Conservation (phyloP, 441 rosid species). For the Syzygium malaccense region DNA sequence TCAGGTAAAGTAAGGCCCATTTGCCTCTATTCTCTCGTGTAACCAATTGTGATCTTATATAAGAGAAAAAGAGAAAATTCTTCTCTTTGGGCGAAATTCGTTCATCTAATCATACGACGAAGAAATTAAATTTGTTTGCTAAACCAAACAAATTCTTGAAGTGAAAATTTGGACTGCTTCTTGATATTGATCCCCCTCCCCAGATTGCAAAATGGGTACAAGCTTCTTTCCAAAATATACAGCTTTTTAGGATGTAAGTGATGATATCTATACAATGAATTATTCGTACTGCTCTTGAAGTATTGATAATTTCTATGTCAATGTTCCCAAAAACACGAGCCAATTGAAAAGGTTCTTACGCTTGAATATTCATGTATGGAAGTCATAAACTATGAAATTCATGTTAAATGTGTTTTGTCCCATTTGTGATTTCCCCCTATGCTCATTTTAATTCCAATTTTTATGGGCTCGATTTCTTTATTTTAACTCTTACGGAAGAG, state of each 20-base stretch:
- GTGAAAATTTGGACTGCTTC: background rate
- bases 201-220: background rate
- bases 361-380: no score
- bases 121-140: background rate
- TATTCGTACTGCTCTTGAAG: no score
- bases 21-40: background rate
- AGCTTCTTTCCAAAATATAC: background rate
- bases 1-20: accelerated
- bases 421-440: no score
- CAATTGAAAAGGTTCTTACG: no score
- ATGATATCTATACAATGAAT: no score
- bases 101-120: background rate
- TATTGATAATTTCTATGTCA: no score
- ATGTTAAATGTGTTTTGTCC: no score
- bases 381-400: background rate
- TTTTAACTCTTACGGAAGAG: no score
- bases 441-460: no score
- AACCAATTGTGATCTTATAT: background rate
- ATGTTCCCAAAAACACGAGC: no score
- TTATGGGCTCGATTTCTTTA: no score
- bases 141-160: no score
- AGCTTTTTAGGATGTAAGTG: background rate
- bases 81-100: background rate
- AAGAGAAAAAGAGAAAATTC: background rate
- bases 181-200: background rate